Evolutionary conservation across 768 basidiomycete genomes (phyloP), one percentile per base, ranked within the genome.

Genomic region (Epithele typhae): DNA sequence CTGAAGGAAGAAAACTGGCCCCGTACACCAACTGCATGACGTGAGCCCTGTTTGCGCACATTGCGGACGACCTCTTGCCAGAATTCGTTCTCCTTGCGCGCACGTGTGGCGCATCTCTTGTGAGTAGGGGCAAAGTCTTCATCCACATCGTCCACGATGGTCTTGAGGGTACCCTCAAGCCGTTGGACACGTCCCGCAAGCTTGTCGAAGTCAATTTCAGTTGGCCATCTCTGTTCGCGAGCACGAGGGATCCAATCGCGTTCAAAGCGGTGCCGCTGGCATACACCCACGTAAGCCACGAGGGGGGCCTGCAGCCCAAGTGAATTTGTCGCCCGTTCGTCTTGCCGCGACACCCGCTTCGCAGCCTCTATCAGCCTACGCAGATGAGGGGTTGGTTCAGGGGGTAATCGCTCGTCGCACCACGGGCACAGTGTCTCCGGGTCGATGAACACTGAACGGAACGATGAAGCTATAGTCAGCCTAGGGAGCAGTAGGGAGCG

Each of bases 1-100:
- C 89, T 79, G 56, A 94, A 94, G 54, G 70, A 87, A 15, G 77
- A 74, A 56, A 84, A 90, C 57, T 93, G 90, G 1, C 79, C 87
- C 37, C 74, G 76, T 40, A 87, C 77, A 34, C 88, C 83, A 1
- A 76, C 73, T 15, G 79, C 79, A 11, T 78, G 78, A 39, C 81
- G 77, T 23, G 78, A 74, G 0, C 89, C 90, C 47, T 81, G 81
- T 53, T 68, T 64, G 61, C 76, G 77, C 38, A 90, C 70, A 48
- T 83, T 82, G 40, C 71, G 70, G 62, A 80, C 71, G 7, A 83
- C 64, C 25, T 87, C 84, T 34, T 59, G 67, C 87, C 87, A 92
- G 59, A 90, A 90, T 2, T 78, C 55, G 51, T 83, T 72, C 46
- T 69, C 68, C 14, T 65, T 68, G 46, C 71, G 66, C 23, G 63